Evolutionary conservation across 305 asterid species (phyloP).

Genomic region (Fraxinus baroniana): DNA sequence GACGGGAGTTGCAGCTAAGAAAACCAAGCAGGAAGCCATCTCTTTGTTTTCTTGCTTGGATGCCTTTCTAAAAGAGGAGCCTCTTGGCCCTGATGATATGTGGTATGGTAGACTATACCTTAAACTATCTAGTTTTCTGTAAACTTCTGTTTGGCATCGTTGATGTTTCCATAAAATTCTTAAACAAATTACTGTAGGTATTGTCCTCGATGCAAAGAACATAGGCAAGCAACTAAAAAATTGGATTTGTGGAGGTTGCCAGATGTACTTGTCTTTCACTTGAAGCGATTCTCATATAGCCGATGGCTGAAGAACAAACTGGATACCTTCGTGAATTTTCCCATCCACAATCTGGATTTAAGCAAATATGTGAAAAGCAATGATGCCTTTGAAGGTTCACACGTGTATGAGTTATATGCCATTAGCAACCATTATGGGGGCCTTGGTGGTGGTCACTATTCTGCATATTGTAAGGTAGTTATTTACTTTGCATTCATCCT

Average conservation of each 20-base stretch:
- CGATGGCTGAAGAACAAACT: conserved; percentile 86
- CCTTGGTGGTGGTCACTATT: conserved; percentile 94
- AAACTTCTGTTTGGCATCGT: background rate
- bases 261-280: conserved; percentile 78
- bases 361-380: conserved; percentile 70
- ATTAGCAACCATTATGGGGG: conserved; percentile 97
- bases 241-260: conserved; percentile 95
- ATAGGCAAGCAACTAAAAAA: conserved; percentile 89
- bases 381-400: conserved; percentile 56
- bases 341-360: conserved; percentile 72
- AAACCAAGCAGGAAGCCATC: conserved; percentile 81
- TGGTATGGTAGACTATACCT: conserved; percentile 46
- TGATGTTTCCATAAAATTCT: background rate
- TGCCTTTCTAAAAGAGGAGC: conserved; percentile 93
- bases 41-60: conserved; percentile 90
- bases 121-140: background rate
- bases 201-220: conserved; percentile 91
- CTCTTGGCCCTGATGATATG: conserved; percentile 97
- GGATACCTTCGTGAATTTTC: conserved; percentile 81
- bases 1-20: conserved; percentile 64
- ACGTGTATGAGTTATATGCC: conserved; percentile 79
- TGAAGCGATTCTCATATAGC: conserved; percentile 87
- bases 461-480: conserved; percentile 91
- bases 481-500: background rate
- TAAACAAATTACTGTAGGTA: conserved; percentile 53